A percentile compares a stretch with the other conserved stretches of the same genome.
These are phyloP conservation scores for Andrographis paniculata DNA, from an alignment of 305 asterid genomes.

Conservation along the genomic window DNA sequence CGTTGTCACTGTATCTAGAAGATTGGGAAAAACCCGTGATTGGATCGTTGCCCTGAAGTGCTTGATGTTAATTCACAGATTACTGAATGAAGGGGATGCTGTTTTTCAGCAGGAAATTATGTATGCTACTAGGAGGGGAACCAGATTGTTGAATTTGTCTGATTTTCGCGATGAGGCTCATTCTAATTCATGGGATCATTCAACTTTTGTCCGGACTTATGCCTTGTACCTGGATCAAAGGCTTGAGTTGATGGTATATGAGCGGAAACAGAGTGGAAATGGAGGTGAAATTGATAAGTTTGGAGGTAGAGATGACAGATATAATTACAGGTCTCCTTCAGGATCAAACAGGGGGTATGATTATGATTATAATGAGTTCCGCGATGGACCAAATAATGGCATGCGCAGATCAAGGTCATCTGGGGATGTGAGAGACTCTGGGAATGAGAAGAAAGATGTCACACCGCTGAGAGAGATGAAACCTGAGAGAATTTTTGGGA, in stretches of 20 bases:
- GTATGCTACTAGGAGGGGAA: conserved; percentile 80
- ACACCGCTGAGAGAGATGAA: conserved; percentile 87
- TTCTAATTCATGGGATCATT: conserved; percentile 89
- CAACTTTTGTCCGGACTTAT: conserved; percentile 78
- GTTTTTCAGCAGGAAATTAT: conserved; percentile 77
- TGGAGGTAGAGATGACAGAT: conserved; percentile 54
- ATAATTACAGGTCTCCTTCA: conserved; percentile 53
- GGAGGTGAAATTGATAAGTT: conserved; percentile 35
- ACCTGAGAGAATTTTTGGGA: conserved; percentile 65
- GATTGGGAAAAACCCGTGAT: conserved; percentile 86
- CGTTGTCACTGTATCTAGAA: conserved; percentile 46
- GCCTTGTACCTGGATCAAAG: conserved; percentile 86
- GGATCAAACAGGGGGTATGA: conserved; percentile 45
- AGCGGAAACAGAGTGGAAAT: conserved; percentile 39
- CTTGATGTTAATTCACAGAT: conserved; percentile 64
- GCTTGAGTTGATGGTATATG: conserved; percentile 64
- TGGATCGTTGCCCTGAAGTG: conserved; percentile 95
- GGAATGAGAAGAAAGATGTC: conserved; percentile 44
- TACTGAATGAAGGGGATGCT: conserved; percentile 69
- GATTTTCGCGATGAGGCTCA: conserved; percentile 97
- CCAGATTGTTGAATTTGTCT: conserved; percentile 74
- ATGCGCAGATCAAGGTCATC: conserved; percentile 76
- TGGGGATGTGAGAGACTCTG: conserved; percentile 59
- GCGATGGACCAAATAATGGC: conserved; percentile 43
- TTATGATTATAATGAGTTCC: conserved; percentile 45